Evolutionary conservation across 192 early-diverging fungal genomes (phyloP).

Genomic region (Entomortierella lignicola): DNA sequence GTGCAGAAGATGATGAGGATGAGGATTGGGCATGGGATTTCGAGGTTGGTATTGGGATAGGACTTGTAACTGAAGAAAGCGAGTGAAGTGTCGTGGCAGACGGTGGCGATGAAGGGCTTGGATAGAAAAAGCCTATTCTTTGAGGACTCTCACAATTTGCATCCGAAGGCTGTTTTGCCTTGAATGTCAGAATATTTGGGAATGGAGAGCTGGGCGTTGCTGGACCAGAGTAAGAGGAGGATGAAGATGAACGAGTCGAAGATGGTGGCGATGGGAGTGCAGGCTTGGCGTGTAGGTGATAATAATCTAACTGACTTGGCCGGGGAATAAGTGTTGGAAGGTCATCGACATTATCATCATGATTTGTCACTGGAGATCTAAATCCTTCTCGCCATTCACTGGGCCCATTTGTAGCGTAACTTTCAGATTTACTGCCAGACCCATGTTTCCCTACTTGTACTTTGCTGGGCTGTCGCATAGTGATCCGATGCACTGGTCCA

Average conservation of each 20-base stretch:
- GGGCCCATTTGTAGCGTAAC: conserved; percentile 1
- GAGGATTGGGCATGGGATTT: neutral
- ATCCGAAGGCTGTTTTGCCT: conserved; percentile 8
- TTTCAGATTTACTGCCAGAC: conserved; percentile 12
- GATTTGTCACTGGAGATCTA: conserved; percentile 3
- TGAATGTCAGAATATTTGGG: neutral
- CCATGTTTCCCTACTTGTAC: conserved; percentile 5
- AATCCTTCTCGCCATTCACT: conserved; percentile 44
- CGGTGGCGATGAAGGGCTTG: conserved; percentile 16
- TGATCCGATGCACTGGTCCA: conserved; percentile 43
- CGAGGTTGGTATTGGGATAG: conserved; percentile 13
- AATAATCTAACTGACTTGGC: conserved; percentile 42
- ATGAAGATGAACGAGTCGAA: conserved; percentile 3
- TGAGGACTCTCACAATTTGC: conserved; percentile 4
- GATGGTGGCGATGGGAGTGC: conserved; percentile 14
- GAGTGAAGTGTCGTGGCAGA: conserved; percentile 30
- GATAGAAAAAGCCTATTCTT: conserved; percentile 2
- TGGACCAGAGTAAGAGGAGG: conserved; percentile 7
- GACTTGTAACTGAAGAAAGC: conserved; percentile 20
- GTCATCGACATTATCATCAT: neutral
- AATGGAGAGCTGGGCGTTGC: conserved; percentile 16
- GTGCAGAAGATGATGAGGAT: neutral
- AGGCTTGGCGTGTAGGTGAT: conserved; percentile 43
- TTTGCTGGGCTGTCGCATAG: conserved; percentile 30
- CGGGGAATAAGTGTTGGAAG: conserved; percentile 15